Base-by-base conservation (phyloP, 371 early-diverging fungal genomes). In the Apophysomyces elegans region DNA sequence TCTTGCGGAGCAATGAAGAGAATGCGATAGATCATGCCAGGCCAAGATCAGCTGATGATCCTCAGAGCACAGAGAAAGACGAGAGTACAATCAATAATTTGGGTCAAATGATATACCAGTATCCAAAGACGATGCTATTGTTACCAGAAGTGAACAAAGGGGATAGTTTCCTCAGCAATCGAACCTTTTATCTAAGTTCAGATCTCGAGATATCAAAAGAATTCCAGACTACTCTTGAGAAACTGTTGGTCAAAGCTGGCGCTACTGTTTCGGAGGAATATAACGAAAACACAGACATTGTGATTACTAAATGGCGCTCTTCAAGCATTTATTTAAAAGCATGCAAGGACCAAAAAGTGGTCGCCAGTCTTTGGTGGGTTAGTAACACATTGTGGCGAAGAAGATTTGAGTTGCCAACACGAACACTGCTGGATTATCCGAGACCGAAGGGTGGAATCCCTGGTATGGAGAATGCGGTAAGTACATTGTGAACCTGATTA, bases 281-380 rank as follows among this genome's bases (percentile, higher is more conserved):
- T 13, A 59, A 60, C 57, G 77, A 81, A 8, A 58, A 64, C 4
- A 84, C 88, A 5, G 87, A 89, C 14, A 71, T 88, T 21, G 83
- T 87, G 36, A 74, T 93, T 37, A 81, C 87, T 38, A 82, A 83
- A 61, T 76, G 84, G 62, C 83, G 94, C 14, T 58, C 66, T 0
- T 83, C 88, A 1, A 37, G 63, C 7, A 70, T 79, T 7, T 92
- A 88, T 64, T 75, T 67, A 13, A 70, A 81, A 72, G 90, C 91
- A 0, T 79, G 81, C 12, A 69, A 72, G 18, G 86, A 90, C 57
- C 79, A 85, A n/a, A 92, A 91, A 74, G 66, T 78, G 4, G 86
- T 94, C 1, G 92, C 78, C 2, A 81, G 85, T n/a, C 60, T 81
- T 26, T 79, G 83, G 73, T 89, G 88, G 88, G 62, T 88, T 6